phyloP scores from a whole-genome alignment of 306 rosid genomes.

The Begonia masoniana region DNA sequence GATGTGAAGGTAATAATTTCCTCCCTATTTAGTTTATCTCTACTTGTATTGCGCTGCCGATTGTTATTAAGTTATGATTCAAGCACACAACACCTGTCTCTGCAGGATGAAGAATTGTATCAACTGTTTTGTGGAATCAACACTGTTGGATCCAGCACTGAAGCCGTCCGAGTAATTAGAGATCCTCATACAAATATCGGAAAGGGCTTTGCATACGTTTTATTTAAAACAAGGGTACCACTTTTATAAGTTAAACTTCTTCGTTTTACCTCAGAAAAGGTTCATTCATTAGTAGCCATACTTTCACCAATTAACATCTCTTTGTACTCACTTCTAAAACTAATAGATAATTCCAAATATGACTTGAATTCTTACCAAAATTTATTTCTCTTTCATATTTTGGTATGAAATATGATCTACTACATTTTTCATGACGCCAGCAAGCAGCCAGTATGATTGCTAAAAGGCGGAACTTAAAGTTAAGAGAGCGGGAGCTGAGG shows the following conservation, averaged over 20 bases:
- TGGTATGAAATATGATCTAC: too few species aligned
- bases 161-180: conserved; percentile 79
- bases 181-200: conserved; percentile 71
- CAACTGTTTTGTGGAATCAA: conserved; percentile 56
- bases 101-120: conserved; percentile 93
- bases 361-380: too few species aligned
- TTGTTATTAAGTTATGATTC: too few species aligned
- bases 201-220: conserved; percentile 84
- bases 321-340: too few species aligned
- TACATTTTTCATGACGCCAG: conserved; percentile 18
- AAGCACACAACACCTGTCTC: background rate
- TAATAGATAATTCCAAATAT: too few species aligned
- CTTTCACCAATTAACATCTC: background rate
- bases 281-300: background rate
- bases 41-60: too few species aligned
- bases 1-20: conserved; percentile 75
- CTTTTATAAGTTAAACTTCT: too few species aligned
- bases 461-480: conserved; percentile 50
- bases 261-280: background rate
- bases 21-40: background rate
- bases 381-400: too few species aligned
- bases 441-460: conserved; percentile 57
- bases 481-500: conserved; percentile 63
- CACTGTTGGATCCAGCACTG: conserved; percentile 42
- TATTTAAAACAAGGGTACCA: conserved; percentile 73